Percentiles rank a stretch among this genome's conserved stretches.
Evolutionary conservation across 78 protist genomes (phyloP).

Genomic region (Bodo saltans): DNA sequence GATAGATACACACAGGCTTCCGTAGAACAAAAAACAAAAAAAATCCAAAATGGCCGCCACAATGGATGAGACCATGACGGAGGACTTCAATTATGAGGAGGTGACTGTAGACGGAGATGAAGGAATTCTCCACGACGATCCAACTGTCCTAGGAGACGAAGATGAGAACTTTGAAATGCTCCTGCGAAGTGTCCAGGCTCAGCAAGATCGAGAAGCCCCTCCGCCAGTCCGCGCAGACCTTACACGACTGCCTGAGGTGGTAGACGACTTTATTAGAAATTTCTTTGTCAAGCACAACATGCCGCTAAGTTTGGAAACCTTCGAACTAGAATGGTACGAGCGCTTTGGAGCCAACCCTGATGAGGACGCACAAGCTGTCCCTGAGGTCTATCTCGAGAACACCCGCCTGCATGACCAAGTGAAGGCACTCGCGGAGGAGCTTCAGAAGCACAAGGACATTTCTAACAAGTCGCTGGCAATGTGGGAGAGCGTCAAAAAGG

Average conservation of each 20-base stretch:
- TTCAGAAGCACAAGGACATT: slow-evolving; percentile 27
- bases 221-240: slow-evolving; percentile 19
- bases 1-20: too few species aligned
- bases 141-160: too few species aligned
- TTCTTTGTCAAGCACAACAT: slow-evolving; percentile 50
- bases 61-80: too few species aligned
- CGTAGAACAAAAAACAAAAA: too few species aligned
- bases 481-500: slow-evolving; percentile 64
- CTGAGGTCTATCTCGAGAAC: slow-evolving; percentile 65
- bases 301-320: slow-evolving; percentile 49
- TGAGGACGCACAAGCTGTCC: slow-evolving; percentile 39
- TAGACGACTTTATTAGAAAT: slow-evolving; percentile 77
- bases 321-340: slow-evolving; percentile 77
- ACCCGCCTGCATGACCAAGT: slow-evolving; percentile 36
- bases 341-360: not conserved
- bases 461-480: slow-evolving; percentile 43
- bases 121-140: too few species aligned
- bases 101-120: too few species aligned
- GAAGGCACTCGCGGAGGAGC: slow-evolving; percentile 27
- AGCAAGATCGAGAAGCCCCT: not conserved
- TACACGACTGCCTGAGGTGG: slow-evolving; percentile 40
- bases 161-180: not conserved
- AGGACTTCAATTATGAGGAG: too few species aligned
- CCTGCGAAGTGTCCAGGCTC: not conserved
- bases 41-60: too few species aligned